Evolutionary conservation across 495 filamentous ascomycete species (phyloP).

Genomic region (Tuber indicum): DNA sequence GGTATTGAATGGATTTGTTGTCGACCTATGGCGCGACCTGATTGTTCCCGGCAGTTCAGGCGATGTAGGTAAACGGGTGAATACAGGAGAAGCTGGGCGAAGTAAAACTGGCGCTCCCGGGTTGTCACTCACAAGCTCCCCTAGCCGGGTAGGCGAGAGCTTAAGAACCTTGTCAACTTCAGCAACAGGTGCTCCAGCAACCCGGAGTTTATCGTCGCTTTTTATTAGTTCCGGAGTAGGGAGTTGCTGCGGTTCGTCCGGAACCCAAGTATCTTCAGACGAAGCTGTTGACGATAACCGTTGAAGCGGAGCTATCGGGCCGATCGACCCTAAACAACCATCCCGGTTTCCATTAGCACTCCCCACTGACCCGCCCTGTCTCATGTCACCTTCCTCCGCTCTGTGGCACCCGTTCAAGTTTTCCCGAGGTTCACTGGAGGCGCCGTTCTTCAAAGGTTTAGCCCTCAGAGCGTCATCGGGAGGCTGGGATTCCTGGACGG

Average conservation of each 20-base stretch:
- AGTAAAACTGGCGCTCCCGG: conserved; percentile 17
- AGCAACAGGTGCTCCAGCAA: conserved; percentile 4
- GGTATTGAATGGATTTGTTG: conserved; percentile 24
- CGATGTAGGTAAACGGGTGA: conserved; percentile 5
- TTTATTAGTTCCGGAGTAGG: conserved; percentile 14
- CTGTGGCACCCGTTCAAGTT: background rate
- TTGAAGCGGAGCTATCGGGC: conserved; percentile 8
- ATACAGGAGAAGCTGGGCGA: conserved; percentile 15
- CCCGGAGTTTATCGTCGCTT: conserved; percentile 6
- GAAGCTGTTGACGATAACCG: conserved; percentile 10
- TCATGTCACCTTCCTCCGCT: background rate
- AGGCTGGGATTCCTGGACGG: background rate
- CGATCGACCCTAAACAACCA: background rate
- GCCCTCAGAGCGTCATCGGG: background rate
- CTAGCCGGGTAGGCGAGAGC: conserved; percentile 26
- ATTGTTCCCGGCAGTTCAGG: background rate
- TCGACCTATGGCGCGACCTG: conserved; percentile 19
- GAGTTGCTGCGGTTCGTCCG: conserved; percentile 15
- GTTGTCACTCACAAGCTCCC: conserved; percentile 23
- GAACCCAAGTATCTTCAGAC: conserved; percentile 23
- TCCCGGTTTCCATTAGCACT: background rate
- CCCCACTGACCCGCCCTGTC: background rate
- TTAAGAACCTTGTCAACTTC: conserved; percentile 23
- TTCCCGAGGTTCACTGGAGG: background rate
- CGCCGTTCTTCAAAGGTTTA: background rate